These are phyloP conservation scores for Cercophora newfieldiana DNA, from an alignment of 495 filamentous ascomycete genomes.

Conservation along the genomic window DNA sequence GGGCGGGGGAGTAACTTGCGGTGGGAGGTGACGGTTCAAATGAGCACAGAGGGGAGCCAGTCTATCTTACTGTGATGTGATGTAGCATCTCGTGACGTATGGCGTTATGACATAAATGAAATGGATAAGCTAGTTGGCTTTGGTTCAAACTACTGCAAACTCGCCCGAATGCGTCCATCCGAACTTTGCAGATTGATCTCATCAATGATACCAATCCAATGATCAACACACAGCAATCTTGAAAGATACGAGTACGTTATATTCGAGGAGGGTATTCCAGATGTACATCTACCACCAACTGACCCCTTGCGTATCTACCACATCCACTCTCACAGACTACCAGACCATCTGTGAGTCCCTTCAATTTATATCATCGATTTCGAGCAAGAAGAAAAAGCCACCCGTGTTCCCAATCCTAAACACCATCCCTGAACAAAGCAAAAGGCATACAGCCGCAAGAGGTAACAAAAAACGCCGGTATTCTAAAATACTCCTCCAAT, in stretches of 20 bases:
- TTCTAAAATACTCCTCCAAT: background rate
- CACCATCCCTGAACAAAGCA: background rate
- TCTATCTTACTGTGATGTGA: slow-evolving; percentile 7
- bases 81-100: background rate
- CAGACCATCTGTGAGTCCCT: too few relatives aligned
- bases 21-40: slow-evolving; percentile 79
- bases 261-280: slow-evolving; percentile 14
- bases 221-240: background rate
- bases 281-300: slow-evolving; percentile 1
- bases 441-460: background rate
- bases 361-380: background rate
- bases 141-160: too few relatives aligned
- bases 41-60: slow-evolving; percentile 32
- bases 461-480: background rate
- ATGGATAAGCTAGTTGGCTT: background rate
- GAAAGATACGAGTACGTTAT: background rate
- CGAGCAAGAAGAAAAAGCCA: background rate
- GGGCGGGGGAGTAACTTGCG: slow-evolving; percentile 70
- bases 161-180: too few relatives aligned
- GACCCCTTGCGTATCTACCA: background rate
- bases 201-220: background rate
- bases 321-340: background rate
- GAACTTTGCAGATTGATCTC: too few relatives aligned
- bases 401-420: background rate
- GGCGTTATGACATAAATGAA: background rate